Evolutionary conservation across 768 basidiomycete species (phyloP), one percentile per base, ranked within the genome.

Genomic region (Chalciporus chontae): DNA sequence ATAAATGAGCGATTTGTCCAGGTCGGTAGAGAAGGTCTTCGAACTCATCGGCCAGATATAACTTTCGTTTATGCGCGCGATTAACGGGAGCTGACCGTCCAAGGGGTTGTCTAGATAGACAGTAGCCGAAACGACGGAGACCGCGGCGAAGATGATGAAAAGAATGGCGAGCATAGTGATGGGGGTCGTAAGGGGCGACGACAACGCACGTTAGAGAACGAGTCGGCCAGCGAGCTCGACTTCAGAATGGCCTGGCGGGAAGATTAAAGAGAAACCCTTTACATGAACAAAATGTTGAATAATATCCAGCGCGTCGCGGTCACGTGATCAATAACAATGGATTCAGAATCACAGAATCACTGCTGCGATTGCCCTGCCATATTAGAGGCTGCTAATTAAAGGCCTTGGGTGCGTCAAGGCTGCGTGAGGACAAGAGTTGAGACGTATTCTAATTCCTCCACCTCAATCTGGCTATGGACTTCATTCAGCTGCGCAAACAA

Each of bases 21-120:
- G 64, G 27, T 70, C 57, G 8, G 78, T 77, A 26, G 66, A 61
- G 69, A 94, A 95, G 0, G 93, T 92, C 43, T 68, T 61, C 4
- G 72, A 60, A 54, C 85, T 78, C 58, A 90, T 75, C 13, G 82
- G 67, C 85, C 90, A 97, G 41, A 75, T 72, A 65, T 80, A 98
- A 39, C 74, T 71, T 47, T 78, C 57, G 61, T 73, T 72, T 34
- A 84, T 68, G 51, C 90, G 83, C 18, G 90, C 92, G 52, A 96
- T 80, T 38, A 77, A 75, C 17, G 94, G 92, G 39, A 83, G 78
- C 69, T 98, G 94, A 27, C 73, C 72, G 53, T 80, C 74, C 36
- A 91, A 71, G 24, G 88, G 81, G 63, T 79, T 78, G 42, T 72
- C 62, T 39, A 93, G 73, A 49, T 65, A 70, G 38, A 80, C 72